Evolutionary conservation across 352 stramenopile genomes (phyloP).

Genomic region (Phytophthora ohioensis): DNA sequence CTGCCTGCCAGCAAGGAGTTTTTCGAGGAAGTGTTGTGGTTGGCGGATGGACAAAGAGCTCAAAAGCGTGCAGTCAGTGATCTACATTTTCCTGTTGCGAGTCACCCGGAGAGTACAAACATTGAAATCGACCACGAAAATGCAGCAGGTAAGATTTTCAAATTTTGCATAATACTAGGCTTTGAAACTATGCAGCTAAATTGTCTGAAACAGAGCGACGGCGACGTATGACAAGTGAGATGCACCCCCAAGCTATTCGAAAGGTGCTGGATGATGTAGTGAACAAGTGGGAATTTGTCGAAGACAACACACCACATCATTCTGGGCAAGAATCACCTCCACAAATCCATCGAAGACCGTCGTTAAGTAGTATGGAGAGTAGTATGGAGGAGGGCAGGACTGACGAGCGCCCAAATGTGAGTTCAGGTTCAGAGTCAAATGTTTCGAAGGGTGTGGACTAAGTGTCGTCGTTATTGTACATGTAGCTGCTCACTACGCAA

Average conservation of each 20-base stretch:
- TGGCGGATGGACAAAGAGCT: slow-evolving; percentile 41
- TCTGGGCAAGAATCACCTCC: slow-evolving; percentile 11
- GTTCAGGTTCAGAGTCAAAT: slow-evolving; percentile 7
- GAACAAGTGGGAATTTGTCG: slow-evolving; percentile 68
- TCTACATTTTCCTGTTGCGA: neutral
- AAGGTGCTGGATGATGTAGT: slow-evolving; percentile 72
- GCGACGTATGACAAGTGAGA: slow-evolving; percentile 74
- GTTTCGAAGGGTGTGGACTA: slow-evolving; percentile 2
- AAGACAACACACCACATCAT: slow-evolving; percentile 37
- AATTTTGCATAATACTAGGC: neutral
- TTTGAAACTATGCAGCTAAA: neutral
- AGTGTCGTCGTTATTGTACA: neutral
- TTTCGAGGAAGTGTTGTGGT: slow-evolving; percentile 75
- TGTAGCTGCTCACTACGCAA: slow-evolving; percentile 56
- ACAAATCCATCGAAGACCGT: slow-evolving; percentile 31
- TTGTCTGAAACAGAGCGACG: slow-evolving; percentile 38
- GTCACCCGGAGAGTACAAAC: neutral
- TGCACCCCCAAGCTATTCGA: slow-evolving; percentile 81
- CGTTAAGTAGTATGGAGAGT: slow-evolving; percentile 24
- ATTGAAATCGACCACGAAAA: slow-evolving; percentile 23
- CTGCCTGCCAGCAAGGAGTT: slow-evolving; percentile 84
- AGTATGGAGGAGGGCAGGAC: slow-evolving; percentile 14
- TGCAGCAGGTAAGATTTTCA: slow-evolving; percentile 22
- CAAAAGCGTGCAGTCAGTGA: neutral
- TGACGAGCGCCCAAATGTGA: slow-evolving; percentile 48